Evolutionary conservation across 108 stramenopile species (phyloP), one percentile per base, ranked within the genome.

Genomic region (Craspedostauros australis): DNA sequence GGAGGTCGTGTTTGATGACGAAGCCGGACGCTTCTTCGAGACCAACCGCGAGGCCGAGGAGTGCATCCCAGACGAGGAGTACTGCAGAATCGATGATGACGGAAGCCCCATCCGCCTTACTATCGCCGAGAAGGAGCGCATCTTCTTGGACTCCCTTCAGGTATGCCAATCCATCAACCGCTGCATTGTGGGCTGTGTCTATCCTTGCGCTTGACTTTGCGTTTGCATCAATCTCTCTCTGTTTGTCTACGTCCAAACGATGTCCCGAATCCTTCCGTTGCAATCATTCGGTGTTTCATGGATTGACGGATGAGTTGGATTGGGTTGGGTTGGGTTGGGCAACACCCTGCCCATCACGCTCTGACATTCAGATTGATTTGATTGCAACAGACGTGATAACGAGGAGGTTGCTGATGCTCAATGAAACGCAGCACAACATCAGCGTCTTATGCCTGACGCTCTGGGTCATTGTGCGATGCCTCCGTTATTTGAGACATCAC

Each of bases 121-220:
- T 21, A 43, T 82, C 19, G 83, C 79, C 49, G 90, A 91, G 53
- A 91, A 96, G 77, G 95, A 96, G 62, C 76, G 93, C 47, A 93
- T 96, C 58, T 96, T 94, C 72, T 66, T 95, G 21, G 95, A 96
- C 67, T 72, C 95, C 5, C 76, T 96, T 68, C 95, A 96, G 88
- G 76, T 78, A 63, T 8, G 74, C 65, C 0, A 29, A 36, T 42
- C 11, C 26, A 23, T 1, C 5, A 42, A 21, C 22, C 6, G 6
- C 4, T 12, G 7, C 28, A 20, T 46, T 20, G 25, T 24, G 8
- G 9, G 12, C 7, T 2, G 2, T 12, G 12, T 27, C 40, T 41
- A 21, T 46, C 4, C 3, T 6, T 21, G 3, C 22, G 49, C 3
- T 33, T 37, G 38, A 15, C 4, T 39, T 54, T n/a, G 24, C 20